These are phyloP conservation scores for Trichocomaceae sp. DNA, from an alignment of 2,329 filamentous ascomycete genomes.

Conservation along the genomic window DNA sequence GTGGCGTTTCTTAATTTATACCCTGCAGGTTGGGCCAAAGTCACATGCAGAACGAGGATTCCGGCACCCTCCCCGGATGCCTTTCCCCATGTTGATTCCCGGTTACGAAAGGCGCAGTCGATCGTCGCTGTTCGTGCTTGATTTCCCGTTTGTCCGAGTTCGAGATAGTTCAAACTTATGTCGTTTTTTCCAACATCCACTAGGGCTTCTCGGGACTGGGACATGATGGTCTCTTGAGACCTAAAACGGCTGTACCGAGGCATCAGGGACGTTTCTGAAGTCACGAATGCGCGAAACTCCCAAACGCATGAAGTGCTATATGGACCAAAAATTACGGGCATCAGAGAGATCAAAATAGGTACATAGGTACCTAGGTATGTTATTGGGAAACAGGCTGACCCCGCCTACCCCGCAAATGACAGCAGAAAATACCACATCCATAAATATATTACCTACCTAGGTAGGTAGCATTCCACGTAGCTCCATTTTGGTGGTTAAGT, in stretches of 20 bases:
- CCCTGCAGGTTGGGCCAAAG: background rate
- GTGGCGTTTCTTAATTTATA: background rate
- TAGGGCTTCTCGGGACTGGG: background rate
- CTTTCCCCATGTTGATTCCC: background rate
- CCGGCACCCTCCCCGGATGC: background rate
- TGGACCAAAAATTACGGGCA: background rate
- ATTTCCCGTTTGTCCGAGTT: background rate
- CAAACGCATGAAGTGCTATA: too few relatives aligned
- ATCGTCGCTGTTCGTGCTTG: background rate
- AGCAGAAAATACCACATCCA: too few relatives aligned
- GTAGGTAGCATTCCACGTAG: too few relatives aligned
- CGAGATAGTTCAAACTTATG: background rate
- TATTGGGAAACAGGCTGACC: background rate
- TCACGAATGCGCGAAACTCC: background rate
- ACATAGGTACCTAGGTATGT: too few relatives aligned
- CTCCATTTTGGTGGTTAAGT: too few relatives aligned
- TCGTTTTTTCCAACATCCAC: background rate
- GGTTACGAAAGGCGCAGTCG: background rate
- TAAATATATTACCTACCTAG: too few relatives aligned
- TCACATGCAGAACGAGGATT: background rate
- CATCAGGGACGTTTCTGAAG: too few relatives aligned
- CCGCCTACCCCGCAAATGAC: background rate
- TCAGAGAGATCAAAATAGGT: too few relatives aligned
- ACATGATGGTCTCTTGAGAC: background rate
- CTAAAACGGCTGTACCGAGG: background rate